These are phyloP conservation scores for Malus hybrid DNA, from an alignment of 331 rosid genomes.

Conservation along the genomic window DNA sequence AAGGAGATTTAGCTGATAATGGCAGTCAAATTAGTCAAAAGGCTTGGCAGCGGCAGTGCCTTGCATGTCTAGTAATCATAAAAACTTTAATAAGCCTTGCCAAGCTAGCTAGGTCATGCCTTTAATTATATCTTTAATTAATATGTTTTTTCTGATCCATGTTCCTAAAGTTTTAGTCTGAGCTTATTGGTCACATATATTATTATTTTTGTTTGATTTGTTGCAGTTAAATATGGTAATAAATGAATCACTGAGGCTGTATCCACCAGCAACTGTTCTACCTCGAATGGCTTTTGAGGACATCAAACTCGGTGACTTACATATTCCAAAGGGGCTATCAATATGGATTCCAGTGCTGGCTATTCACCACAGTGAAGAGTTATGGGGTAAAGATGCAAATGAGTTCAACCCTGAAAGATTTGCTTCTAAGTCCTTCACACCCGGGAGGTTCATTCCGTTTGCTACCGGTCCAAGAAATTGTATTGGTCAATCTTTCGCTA, in stretches of 20 bases:
- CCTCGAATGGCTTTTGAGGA: slow-evolving; percentile 96
- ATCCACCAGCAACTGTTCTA: slow-evolving; percentile 86
- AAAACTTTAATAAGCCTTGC: not conserved
- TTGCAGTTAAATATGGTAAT: slow-evolving; percentile 82
- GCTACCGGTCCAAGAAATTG: slow-evolving; percentile 91
- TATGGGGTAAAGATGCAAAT: slow-evolving; percentile 93
- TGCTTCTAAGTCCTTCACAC: slow-evolving; percentile 56
- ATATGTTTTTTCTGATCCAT: not conserved
- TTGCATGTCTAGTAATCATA: slow-evolving; percentile 5
- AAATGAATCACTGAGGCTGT: slow-evolving; percentile 76
- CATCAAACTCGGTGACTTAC: slow-evolving; percentile 66
- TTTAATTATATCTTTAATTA: not conserved
- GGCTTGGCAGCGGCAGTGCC: slow-evolving; percentile 1
- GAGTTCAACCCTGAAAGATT: slow-evolving; percentile 86
- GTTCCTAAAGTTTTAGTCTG: not conserved
- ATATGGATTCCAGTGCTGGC: slow-evolving; percentile 96
- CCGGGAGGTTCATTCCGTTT: slow-evolving; percentile 79
- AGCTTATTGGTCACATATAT: not conserved
- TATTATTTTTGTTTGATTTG: not conserved
- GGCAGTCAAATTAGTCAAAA: slow-evolving; percentile 4
- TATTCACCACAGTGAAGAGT: slow-evolving; percentile 74
- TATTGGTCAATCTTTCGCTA: slow-evolving; percentile 79
- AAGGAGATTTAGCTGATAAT: slow-evolving; percentile 19
- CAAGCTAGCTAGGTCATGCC: not conserved
- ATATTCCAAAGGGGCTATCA: slow-evolving; percentile 83